phyloP scores from a whole-genome alignment of 306 rosid genomes.

The Albizia julibrissin region DNA sequence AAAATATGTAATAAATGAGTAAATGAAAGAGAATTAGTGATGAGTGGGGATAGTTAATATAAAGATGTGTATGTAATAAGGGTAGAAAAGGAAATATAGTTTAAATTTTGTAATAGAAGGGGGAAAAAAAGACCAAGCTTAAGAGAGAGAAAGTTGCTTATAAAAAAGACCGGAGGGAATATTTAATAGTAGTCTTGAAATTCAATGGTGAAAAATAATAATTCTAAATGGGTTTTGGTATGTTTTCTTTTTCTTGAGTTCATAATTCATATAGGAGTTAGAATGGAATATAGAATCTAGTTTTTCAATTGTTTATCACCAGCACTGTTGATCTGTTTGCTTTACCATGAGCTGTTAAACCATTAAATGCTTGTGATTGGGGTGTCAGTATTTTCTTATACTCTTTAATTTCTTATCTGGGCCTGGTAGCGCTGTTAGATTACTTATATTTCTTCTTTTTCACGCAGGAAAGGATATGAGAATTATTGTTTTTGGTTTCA shows the following conservation, averaged over 20 bases:
- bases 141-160: too few species aligned
- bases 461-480: constrained; percentile 96
- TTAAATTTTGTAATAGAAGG: too few species aligned
- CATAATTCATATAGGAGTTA: neutral
- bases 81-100: too few species aligned
- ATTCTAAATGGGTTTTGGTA: neutral
- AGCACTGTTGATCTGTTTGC: neutral
- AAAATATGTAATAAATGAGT: too few species aligned
- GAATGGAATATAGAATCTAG: neutral
- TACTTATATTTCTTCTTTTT: constrained; percentile 31
- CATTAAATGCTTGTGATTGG: neutral
- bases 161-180: too few species aligned
- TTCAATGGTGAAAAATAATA: neutral
- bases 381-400: neutral
- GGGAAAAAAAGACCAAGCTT: too few species aligned
- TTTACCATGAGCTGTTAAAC: neutral
- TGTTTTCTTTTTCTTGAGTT: neutral
- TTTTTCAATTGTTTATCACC: neutral
- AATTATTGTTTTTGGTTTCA: constrained; percentile 85
- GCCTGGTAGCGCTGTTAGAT: neutral
- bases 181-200: neutral
- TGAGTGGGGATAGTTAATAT: too few species aligned
- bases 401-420: neutral
- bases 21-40: too few species aligned
- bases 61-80: too few species aligned